Evolutionary conservation across 805 yeast genomes (phyloP).

Genomic region (Metschnikowia colocasiae): DNA sequence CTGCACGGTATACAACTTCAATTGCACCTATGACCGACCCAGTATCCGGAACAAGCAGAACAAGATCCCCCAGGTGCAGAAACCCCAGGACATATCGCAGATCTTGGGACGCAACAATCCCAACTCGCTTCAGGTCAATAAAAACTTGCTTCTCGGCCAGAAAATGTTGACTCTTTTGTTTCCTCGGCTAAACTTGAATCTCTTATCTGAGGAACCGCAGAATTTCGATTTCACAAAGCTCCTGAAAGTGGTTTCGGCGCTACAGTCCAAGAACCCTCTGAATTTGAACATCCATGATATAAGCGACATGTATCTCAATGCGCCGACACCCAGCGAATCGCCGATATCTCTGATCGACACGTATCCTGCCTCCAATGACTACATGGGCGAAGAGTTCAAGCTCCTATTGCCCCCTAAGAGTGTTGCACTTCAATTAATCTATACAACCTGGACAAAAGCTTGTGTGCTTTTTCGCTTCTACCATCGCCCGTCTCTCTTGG

Average conservation of each 20-base stretch:
- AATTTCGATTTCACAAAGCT: slow-evolving; percentile 35
- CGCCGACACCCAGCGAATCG: slow-evolving; percentile 21
- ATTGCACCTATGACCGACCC: slow-evolving; percentile 82
- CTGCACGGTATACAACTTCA: slow-evolving; percentile 83
- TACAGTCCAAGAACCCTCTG: slow-evolving; percentile 20
- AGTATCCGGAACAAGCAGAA: slow-evolving; percentile 49
- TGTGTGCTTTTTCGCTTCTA: slow-evolving; percentile 82
- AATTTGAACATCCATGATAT: slow-evolving; percentile 25
- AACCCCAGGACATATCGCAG: slow-evolving; percentile 17
- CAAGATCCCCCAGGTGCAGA: slow-evolving; percentile 16
- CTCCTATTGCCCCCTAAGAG: slow-evolving; percentile 73
- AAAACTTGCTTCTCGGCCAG: slow-evolving; percentile 26
- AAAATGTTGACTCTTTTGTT: slow-evolving; percentile 32
- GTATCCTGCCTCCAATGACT: slow-evolving; percentile 22
- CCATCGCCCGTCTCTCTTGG: slow-evolving; percentile 76
- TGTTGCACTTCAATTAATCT: slow-evolving; percentile 64
- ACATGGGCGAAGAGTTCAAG: slow-evolving; percentile 47
- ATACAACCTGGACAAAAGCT: slow-evolving; percentile 79
- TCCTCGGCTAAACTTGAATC: slow-evolving; percentile 34
- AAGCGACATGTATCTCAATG: slow-evolving; percentile 26
- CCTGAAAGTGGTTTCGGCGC: slow-evolving; percentile 22
- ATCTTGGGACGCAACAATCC: slow-evolving; percentile 16
- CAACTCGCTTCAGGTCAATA: slow-evolving; percentile 14
- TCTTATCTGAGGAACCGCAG: slow-evolving; percentile 29
- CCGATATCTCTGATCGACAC: slow-evolving; percentile 11